Base-by-base conservation (phyloP, 2,329 filamentous ascomycete genomes). In the Leptographium flavum region DNA sequence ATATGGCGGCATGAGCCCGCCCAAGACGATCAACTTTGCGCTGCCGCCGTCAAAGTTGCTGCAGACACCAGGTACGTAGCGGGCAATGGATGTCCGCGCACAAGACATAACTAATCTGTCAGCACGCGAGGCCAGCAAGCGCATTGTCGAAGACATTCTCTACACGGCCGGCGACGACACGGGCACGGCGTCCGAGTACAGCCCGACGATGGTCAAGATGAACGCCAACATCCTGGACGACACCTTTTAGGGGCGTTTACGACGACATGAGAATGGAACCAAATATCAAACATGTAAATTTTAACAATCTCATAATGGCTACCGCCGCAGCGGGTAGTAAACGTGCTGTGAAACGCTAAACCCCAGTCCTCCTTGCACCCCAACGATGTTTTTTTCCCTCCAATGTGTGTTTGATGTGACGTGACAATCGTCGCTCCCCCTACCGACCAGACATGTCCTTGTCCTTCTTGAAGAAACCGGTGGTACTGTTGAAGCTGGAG, bases 1-100 rank as follows among this genome's bases (percentile, higher is more conserved):
- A 6, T 80, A 82, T 47, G 74, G 73, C 7, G 85, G 81, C 6
- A 81, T 87, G 63, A 94, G 86, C 56, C 92, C 92, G 25, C 92
- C 92, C 0, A 96, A 96, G 69, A 92, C 86, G 11, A 88, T 93
- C 49, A 83, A 88, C 56, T 93, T 93, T 60, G 81, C 83, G 38
- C 64, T 93, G 40, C 83, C 83, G 42, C 81, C 82, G 44, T 83
- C 79, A 35, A 80, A 83, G 57, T 64, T 93, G 21, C 61, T 90
- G 59, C 85, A 88, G 60, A 93, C 86, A 41, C 86, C 85, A 50
- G 81, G 80, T 83, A 63, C 58, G 75, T 57, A 11, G n/a, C n/a
- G n/a, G n/a, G n/a, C n/a, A n/a, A n/a, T n/a, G n/a, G n/a, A n/a
- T n/a, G n/a, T n/a, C n/a, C n/a, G n/a, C n/a, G n/a, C n/a, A n/a